A percentile compares a stretch with the other conserved stretches of the same genome.
These are phyloP conservation scores for Rhinocladiella similis DNA, from an alignment of 2,329 filamentous ascomycete genomes.

Conservation along the genomic window DNA sequence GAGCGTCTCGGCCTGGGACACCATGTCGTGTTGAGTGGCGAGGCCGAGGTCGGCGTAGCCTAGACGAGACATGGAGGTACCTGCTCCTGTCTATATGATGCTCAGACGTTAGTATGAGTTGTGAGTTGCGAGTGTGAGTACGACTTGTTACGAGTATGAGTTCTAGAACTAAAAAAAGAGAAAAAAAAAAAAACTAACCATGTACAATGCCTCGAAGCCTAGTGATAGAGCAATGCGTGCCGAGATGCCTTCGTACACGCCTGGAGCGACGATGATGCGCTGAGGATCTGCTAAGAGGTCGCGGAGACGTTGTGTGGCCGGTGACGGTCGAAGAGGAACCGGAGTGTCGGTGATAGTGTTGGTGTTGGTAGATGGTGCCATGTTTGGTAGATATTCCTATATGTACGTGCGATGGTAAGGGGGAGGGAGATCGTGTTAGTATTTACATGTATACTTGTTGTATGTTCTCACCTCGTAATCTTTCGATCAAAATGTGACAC, in stretches of 20 bases:
- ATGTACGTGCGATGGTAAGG: too few species aligned
- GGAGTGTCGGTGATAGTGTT: too few species aligned
- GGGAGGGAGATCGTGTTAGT: too few species aligned
- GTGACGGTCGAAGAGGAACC: constrained; percentile 4
- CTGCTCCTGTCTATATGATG: constrained; percentile 44
- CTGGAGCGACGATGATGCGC: constrained; percentile 59
- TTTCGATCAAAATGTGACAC: too few species aligned
- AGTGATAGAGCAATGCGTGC: constrained; percentile 62
- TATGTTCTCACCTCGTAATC: too few species aligned
- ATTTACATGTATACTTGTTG: too few species aligned
- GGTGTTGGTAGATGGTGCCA: neutral
- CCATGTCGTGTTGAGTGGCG: constrained; percentile 54
- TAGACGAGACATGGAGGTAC: constrained; percentile 50
- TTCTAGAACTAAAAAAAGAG: neutral
- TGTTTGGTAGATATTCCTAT: too few species aligned
- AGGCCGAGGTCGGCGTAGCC: constrained; percentile 55
- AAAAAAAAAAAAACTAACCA: neutral
- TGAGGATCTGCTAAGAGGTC: constrained; percentile 16
- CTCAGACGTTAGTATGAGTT: neutral
- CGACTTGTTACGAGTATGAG: neutral
- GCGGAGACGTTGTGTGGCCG: neutral
- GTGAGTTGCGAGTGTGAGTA: neutral
- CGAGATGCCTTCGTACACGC: constrained; percentile 62
- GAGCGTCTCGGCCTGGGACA: constrained; percentile 55
- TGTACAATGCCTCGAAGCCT: constrained; percentile 52